phyloP scores from a whole-genome alignment of 768 basidiomycete genomes.

The Dentipellis sp. region DNA sequence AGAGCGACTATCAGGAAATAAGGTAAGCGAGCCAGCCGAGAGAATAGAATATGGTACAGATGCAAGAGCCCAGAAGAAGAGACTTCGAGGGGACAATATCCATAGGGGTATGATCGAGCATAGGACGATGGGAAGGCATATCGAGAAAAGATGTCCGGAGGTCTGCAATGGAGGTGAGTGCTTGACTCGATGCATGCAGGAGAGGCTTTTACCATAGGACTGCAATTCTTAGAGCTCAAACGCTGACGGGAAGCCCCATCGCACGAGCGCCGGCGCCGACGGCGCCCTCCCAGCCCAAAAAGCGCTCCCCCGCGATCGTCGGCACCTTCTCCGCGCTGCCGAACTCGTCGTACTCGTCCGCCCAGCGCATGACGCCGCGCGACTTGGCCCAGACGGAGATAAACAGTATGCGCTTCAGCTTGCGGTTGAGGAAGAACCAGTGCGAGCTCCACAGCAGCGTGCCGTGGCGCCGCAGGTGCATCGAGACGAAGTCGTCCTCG shows the following conservation, averaged over 20 bases:
- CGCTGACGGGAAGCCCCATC: conserved; percentile 43
- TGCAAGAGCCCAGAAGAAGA: not conserved
- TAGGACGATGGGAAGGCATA: not conserved
- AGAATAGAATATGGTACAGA: no score
- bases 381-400: conserved; percentile 87
- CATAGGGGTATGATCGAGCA: not conserved
- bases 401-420: conserved; percentile 86
- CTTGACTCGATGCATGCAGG: not conserved
- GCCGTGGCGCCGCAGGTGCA: conserved; percentile 50
- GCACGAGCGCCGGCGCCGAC: conserved; percentile 76
- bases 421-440: conserved; percentile 95
- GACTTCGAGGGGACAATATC: not conserved
- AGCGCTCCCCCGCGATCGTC: conserved; percentile 44
- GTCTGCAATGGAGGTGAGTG: not conserved
- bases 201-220: conserved; percentile 5
- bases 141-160: not conserved
- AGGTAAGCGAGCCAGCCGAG: no score
- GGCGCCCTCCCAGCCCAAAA: conserved; percentile 73
- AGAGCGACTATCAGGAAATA: no score
- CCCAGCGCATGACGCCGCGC: conserved; percentile 43
- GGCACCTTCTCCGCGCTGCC: conserved; percentile 18
- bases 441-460: conserved; percentile 92
- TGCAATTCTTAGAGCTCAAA: not conserved
- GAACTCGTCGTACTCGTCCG: conserved; percentile 24
- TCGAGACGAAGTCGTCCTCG: conserved; percentile 26